Percentiles rank a stretch among this genome's conserved stretches.
These are phyloP conservation scores for Pseudonitzschia multiseries DNA, from an alignment of 108 stramenopile species.

Conservation along the genomic window DNA sequence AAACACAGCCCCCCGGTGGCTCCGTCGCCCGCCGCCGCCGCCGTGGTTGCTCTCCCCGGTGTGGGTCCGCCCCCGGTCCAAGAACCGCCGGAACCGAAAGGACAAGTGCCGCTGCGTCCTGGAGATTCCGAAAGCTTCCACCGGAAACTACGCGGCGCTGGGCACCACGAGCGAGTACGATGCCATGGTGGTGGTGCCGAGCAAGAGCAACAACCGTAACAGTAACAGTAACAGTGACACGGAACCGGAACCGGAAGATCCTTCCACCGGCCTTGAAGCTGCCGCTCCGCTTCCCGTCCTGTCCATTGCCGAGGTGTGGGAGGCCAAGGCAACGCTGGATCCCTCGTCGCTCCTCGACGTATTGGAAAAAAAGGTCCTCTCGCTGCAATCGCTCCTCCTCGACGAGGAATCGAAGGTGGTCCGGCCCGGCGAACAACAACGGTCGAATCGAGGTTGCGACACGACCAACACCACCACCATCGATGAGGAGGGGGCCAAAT, in stretches of 20 bases:
- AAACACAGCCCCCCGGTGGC: too few species aligned
- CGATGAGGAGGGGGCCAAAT: neutral
- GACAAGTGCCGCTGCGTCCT: neutral
- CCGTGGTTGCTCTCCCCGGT: conserved; percentile 5
- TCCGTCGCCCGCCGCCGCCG: neutral
- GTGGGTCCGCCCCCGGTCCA: conserved; percentile 3
- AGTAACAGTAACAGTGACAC: neutral
- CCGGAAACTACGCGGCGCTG: neutral
- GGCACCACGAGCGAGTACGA: conserved; percentile 14
- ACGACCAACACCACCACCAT: neutral
- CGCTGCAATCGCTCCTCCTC: neutral
- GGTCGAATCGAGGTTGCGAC: too few species aligned
- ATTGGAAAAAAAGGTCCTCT: neutral
- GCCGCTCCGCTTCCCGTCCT: neutral
- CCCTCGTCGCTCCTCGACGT: conserved; percentile 15
- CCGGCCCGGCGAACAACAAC: neutral
- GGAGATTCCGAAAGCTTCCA: neutral
- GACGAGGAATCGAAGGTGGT: neutral
- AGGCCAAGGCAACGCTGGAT: conserved; percentile 19
- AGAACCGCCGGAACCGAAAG: neutral
- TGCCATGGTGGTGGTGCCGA: conserved; percentile 1
- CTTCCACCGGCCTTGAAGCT: neutral
- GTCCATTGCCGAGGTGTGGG: conserved; percentile 9
- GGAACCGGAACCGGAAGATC: too few species aligned
- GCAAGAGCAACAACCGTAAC: neutral